phyloP scores from a whole-genome alignment of 371 early-diverging fungal species.

The Cokeromyces recurvatus region DNA sequence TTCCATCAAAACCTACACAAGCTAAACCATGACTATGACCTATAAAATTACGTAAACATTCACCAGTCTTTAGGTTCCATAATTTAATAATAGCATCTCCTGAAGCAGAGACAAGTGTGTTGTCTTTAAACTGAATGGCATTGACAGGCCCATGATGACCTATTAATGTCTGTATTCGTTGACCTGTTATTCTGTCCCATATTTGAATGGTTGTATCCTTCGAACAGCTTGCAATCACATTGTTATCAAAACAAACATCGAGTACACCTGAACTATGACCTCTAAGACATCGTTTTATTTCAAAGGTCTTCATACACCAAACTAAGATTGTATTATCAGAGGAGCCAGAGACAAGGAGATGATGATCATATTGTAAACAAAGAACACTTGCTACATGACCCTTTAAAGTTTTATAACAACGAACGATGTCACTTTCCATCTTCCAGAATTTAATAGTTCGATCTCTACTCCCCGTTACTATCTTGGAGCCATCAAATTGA shows the following conservation, averaged over 20 bases:
- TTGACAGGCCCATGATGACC: constrained; percentile 90
- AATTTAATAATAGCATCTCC: constrained; percentile 81
- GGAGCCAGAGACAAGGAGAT: constrained; percentile 85
- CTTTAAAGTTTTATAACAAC: constrained; percentile 61
- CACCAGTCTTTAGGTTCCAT: constrained; percentile 79
- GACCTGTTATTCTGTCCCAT: constrained; percentile 62
- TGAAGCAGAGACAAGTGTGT: constrained; percentile 74
- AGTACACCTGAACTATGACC: constrained; percentile 75
- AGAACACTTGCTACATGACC: constrained; percentile 92
- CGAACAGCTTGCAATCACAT: constrained; percentile 78
- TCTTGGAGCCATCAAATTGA: constrained; percentile 71
- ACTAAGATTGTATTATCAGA: constrained; percentile 86
- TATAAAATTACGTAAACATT: constrained; percentile 54
- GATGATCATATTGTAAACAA: constrained; percentile 80
- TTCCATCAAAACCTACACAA: constrained; percentile 88
- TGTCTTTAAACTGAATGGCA: constrained; percentile 67
- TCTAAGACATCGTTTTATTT: constrained; percentile 23
- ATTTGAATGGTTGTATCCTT: constrained; percentile 88
- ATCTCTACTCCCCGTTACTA: constrained; percentile 91
- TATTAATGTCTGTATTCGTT: constrained; percentile 52
- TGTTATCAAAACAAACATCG: constrained; percentile 72
- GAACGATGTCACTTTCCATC: background rate
- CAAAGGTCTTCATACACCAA: constrained; percentile 68
- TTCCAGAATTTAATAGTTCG: constrained; percentile 75
- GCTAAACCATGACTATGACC: constrained; percentile 85